These are phyloP conservation scores for Chlorella sp. DNA, from an alignment of 139 green algal species.

Conservation along the genomic window DNA sequence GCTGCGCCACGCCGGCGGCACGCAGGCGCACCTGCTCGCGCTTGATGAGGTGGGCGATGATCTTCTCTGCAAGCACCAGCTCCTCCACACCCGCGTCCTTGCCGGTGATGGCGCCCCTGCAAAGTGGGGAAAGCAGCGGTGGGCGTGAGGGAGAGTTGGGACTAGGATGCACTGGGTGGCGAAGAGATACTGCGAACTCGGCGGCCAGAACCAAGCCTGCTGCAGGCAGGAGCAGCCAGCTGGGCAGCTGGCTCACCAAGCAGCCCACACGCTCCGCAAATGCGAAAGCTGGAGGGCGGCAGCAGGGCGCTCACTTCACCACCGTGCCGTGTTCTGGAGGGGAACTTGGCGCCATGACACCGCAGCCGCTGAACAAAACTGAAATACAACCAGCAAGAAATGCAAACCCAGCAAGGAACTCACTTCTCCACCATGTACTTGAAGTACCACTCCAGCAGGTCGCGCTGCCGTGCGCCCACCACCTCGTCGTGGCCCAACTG, in stretches of 20 bases:
- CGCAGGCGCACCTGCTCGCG: slow-evolving; percentile 49
- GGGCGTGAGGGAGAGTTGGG: no score
- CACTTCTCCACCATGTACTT: slow-evolving; percentile 63
- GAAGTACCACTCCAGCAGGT: slow-evolving; percentile 91
- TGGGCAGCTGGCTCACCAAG: background rate
- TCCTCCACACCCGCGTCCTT: slow-evolving; percentile 59
- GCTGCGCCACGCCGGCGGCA: background rate
- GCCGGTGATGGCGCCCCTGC: slow-evolving; percentile 45
- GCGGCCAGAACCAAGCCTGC: no score
- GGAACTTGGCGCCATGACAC: no score
- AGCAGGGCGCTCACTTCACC: no score
- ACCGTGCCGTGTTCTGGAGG: no score
- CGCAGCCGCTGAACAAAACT: no score
- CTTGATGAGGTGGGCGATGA: slow-evolving; percentile 83
- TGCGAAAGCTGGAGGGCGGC: no score
- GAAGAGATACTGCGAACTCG: no score
- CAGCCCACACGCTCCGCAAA: no score
- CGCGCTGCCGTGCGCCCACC: slow-evolving; percentile 71
- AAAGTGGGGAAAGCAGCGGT: background rate
- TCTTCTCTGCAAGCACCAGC: slow-evolving; percentile 54
- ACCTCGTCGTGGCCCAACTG: slow-evolving; percentile 41
- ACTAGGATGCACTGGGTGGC: no score
- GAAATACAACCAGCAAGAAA: background rate
- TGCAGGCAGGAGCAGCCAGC: background rate
- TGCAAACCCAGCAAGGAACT: background rate